A percentile compares a stretch with the other conserved stretches of the same genome.
Evolutionary conservation across 75 land plant genomes (phyloP).

Genomic region (Isoetes taiwanensis): DNA sequence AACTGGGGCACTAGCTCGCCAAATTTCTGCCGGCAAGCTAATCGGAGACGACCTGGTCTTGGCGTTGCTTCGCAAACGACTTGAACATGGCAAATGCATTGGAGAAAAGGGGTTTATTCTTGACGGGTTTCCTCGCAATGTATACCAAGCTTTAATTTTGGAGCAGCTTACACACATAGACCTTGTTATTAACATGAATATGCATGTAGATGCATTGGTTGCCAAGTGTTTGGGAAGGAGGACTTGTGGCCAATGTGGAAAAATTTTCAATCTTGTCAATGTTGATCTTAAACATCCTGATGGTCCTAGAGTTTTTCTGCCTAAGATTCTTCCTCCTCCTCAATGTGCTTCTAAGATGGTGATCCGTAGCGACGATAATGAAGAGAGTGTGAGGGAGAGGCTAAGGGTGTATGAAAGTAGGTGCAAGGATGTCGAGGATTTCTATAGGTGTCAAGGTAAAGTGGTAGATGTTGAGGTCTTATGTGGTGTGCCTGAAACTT

Average conservation of each 20-base stretch:
- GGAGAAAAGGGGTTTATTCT: slow-evolving; percentile 76
- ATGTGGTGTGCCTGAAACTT: not conserved
- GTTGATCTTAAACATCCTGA: not conserved
- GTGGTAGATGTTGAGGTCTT: not conserved
- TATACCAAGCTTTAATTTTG: slow-evolving; percentile 58
- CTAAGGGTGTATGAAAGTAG: not conserved
- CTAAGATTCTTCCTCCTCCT: not conserved
- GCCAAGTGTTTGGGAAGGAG: slow-evolving; percentile 1
- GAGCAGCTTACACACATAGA: not conserved
- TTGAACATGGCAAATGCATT: slow-evolving; percentile 37
- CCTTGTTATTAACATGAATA: not conserved
- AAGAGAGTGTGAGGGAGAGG: not conserved
- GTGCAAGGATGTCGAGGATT: slow-evolving; percentile 2
- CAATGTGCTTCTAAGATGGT: not conserved
- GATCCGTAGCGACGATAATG: not conserved
- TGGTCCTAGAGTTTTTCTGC: not conserved
- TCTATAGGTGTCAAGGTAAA: not conserved
- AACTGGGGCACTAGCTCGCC: no score
- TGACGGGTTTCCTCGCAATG: slow-evolving; percentile 81
- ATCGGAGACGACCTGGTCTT: slow-evolving; percentile 64
- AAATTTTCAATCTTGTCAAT: not conserved
- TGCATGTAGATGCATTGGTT: not conserved
- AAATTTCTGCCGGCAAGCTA: no score
- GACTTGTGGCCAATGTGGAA: not conserved
- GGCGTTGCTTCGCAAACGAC: slow-evolving; percentile 41